Percentiles rank a stretch among this genome's conserved stretches.
Evolutionary conservation across 352 stramenopile species (phyloP).

Genomic region (Phytopythium mirpurense): DNA sequence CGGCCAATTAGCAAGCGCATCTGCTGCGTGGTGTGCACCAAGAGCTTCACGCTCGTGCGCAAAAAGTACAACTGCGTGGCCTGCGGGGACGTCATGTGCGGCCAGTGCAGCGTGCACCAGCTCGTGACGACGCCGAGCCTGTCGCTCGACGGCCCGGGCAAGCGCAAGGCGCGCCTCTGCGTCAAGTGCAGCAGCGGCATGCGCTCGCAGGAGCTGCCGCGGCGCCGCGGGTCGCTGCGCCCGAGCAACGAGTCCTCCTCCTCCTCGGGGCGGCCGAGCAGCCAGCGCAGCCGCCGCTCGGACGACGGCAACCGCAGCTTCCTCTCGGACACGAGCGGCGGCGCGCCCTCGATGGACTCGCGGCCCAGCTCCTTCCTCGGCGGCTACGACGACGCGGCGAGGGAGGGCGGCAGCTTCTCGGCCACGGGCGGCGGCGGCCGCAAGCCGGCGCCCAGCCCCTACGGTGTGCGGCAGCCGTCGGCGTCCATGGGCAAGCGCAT

Average conservation of each 20-base stretch:
- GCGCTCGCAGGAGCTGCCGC: conserved; percentile 45
- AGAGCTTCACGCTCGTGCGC: conserved; percentile 77
- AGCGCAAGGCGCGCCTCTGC: conserved; percentile 74
- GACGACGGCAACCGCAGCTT: conserved; percentile 30
- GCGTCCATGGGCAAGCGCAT: conserved; percentile 23
- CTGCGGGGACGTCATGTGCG: conserved; percentile 81
- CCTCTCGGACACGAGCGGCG: conserved; percentile 25
- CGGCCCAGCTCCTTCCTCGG: conserved; percentile 3
- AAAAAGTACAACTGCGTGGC: conserved; percentile 85
- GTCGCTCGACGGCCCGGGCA: conserved; percentile 32
- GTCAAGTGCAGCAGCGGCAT: conserved; percentile 69
- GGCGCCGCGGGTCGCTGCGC: conserved; percentile 27
- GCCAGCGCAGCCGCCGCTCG: conserved; percentile 21
- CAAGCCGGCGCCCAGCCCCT: conserved; percentile 52
- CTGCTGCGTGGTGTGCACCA: conserved; percentile 75
- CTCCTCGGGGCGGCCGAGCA: conserved; percentile 19
- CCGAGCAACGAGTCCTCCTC: conserved; percentile 29
- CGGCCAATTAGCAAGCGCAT: conserved; percentile 65
- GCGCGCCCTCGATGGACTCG: conserved; percentile 25
- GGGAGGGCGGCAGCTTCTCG: neutral
- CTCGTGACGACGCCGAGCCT: conserved; percentile 49
- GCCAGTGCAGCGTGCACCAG: conserved; percentile 71
- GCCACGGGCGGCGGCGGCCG: conserved; percentile 9
- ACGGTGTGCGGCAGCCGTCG: conserved; percentile 47
- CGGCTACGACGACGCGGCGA: conserved; percentile 11